These are phyloP conservation scores for Syzygium jambos DNA, from an alignment of 345 rosid genomes.

Conservation along the genomic window DNA sequence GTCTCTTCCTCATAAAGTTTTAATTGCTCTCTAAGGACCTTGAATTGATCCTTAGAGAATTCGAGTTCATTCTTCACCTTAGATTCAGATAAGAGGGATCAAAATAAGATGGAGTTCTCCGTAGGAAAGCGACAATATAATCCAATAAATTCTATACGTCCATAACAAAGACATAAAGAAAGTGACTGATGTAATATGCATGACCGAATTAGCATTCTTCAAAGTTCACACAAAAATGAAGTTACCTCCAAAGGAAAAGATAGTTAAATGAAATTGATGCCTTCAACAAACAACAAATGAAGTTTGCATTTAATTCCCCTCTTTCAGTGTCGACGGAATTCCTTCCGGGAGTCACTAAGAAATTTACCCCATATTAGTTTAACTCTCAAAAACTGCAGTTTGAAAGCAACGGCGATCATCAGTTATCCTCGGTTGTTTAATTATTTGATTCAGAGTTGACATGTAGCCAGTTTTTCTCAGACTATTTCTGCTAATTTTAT, in stretches of 20 bases:
- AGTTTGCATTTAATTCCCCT: background rate
- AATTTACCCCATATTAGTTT: background rate
- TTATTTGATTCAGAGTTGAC: background rate
- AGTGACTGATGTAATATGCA: background rate
- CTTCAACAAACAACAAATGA: background rate
- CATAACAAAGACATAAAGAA: background rate
- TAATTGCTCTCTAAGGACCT: conserved; percentile 34
- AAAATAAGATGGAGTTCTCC: background rate
- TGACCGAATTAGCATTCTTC: background rate
- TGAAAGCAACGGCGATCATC: background rate
- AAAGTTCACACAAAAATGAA: background rate
- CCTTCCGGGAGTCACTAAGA: background rate
- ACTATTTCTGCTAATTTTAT: background rate
- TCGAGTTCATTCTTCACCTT: conserved; percentile 54
- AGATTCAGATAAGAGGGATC: background rate
- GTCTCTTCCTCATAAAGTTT: conserved; percentile 28
- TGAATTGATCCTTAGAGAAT: conserved; percentile 46
- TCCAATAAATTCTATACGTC: background rate
- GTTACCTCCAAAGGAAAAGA: background rate
- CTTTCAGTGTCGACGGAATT: background rate
- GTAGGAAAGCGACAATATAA: background rate
- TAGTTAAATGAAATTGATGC: background rate
- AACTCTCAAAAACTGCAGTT: background rate
- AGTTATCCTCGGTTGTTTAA: background rate
- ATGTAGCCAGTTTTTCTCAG: background rate